Evolutionary conservation across 2,329 filamentous ascomycete species (phyloP).

Genomic region (Penicillium sp.): DNA sequence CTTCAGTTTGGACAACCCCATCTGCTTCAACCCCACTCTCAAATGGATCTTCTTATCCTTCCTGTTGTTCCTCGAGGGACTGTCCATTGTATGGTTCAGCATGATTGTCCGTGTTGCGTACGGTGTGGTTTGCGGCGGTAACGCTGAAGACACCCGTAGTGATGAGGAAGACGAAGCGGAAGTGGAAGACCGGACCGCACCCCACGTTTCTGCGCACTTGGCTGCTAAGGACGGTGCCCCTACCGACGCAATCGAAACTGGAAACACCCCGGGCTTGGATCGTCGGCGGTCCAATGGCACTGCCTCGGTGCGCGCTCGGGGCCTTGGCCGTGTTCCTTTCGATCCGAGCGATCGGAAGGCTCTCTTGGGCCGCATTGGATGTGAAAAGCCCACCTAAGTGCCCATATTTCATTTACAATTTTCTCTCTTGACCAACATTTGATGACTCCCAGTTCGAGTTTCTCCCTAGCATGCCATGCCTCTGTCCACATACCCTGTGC

Average conservation of each 20-base stretch:
- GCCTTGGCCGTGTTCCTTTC: slow-evolving; percentile 40
- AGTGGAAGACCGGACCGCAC: slow-evolving; percentile 1
- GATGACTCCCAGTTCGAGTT: slow-evolving; percentile 16
- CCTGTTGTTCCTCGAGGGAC: slow-evolving; percentile 72
- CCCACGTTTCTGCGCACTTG: slow-evolving; percentile 29
- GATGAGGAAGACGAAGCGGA: slow-evolving; percentile 63
- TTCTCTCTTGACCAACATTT: slow-evolving; percentile 10
- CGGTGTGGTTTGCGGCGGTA: slow-evolving; percentile 69
- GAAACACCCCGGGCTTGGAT: slow-evolving; percentile 28
- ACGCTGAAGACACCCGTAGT: slow-evolving; percentile 81
- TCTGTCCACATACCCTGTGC: slow-evolving; percentile 3
- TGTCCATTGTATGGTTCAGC: slow-evolving; percentile 83
- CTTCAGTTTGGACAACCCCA: slow-evolving; percentile 64
- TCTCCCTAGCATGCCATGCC: slow-evolving; percentile 17
- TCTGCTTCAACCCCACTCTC: slow-evolving; percentile 77
- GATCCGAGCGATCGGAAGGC: slow-evolving; percentile 60
- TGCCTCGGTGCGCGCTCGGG: slow-evolving; percentile 33
- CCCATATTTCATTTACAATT: neutral
- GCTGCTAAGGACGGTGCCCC: slow-evolving; percentile 25
- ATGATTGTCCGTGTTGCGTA: slow-evolving; percentile 84
- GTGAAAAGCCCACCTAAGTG: slow-evolving; percentile 61
- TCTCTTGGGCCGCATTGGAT: slow-evolving; percentile 76
- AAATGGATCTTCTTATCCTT: slow-evolving; percentile 74
- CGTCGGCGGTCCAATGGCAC: slow-evolving; percentile 38
- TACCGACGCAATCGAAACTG: slow-evolving; percentile 22